phyloP scores from a whole-genome alignment of 1,284 basidiomycete genomes.

The Sphaerobolus stellatus region DNA sequence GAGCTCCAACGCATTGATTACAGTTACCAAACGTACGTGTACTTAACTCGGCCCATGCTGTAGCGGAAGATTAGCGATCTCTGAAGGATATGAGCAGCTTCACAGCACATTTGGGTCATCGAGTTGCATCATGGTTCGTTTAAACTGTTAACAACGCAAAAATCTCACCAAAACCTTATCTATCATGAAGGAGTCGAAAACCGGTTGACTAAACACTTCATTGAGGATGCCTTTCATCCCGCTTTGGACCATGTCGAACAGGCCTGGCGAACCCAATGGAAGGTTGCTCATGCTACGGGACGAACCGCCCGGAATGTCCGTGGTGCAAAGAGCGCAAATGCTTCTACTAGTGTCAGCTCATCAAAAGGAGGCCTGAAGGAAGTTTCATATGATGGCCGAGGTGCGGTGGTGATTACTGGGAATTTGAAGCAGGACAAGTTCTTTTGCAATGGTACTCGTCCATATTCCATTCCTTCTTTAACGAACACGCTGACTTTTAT shows the following conservation, averaged over 20 bases:
- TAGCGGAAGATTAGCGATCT: not conserved
- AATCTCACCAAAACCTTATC: not conserved
- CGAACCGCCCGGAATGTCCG: constrained; percentile 12
- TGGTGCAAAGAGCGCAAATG: not conserved
- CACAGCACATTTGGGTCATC: constrained; percentile 20
- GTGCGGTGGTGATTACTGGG: constrained; percentile 38
- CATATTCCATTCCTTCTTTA: not conserved
- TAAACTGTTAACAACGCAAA: not conserved
- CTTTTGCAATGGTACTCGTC: constrained; percentile 39
- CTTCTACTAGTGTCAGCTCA: not conserved
- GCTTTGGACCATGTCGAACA: constrained; percentile 43
- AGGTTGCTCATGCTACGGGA: constrained; percentile 16
- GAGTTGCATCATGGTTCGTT: constrained; percentile 23
- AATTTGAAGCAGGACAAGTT: constrained; percentile 36
- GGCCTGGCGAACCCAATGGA: constrained; percentile 38
- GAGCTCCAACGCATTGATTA: not conserved
- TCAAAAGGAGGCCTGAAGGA: not conserved
- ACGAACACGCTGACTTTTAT: constrained; percentile 29
- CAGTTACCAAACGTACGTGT: not conserved
- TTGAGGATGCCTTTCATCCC: constrained; percentile 27
- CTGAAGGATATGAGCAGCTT: not conserved
- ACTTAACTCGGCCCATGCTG: not conserved
- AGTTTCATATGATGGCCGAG: constrained; percentile 26
- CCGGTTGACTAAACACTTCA: constrained; percentile 30
- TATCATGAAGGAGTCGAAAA: constrained; percentile 39